phyloP scores from a whole-genome alignment of 148 eudicot genomes.

The Rhododendron vialii region DNA sequence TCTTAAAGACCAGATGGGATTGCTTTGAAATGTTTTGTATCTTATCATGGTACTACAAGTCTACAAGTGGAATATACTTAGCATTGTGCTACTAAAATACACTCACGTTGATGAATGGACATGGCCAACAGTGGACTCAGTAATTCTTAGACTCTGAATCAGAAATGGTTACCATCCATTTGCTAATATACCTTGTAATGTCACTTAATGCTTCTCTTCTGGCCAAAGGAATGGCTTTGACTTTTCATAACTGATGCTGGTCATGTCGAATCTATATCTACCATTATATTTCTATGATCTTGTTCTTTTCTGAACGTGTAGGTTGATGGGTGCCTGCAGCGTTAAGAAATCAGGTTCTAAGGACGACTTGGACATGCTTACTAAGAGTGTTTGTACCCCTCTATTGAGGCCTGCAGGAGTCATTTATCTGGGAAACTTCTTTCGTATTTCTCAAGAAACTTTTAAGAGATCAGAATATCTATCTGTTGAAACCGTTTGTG shows the following conservation, averaged over 20 bases:
- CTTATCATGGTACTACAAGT: too few species aligned
- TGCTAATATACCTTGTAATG: too few species aligned
- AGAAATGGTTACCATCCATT: too few species aligned
- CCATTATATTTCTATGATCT: background rate
- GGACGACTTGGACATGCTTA: background rate
- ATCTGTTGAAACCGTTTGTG: background rate
- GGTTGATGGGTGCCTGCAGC: background rate
- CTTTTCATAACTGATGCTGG: background rate
- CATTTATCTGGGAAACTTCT: background rate
- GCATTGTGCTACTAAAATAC: too few species aligned
- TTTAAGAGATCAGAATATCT: background rate
- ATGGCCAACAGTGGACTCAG: too few species aligned
- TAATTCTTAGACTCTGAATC: too few species aligned
- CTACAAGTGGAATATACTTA: too few species aligned
- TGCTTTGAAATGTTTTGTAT: too few species aligned
- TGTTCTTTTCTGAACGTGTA: background rate
- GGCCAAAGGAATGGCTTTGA: background rate
- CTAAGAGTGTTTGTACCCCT: background rate
- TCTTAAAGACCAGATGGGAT: too few species aligned
- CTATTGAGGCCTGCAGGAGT: background rate
- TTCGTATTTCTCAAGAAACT: background rate
- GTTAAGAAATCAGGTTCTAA: background rate
- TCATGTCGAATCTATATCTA: background rate
- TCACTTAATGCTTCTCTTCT: background rate
- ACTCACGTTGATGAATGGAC: too few species aligned